Conservation (phyloP, 2,329 filamentous ascomycete species). For the Podosphaera xanthii region DNA sequence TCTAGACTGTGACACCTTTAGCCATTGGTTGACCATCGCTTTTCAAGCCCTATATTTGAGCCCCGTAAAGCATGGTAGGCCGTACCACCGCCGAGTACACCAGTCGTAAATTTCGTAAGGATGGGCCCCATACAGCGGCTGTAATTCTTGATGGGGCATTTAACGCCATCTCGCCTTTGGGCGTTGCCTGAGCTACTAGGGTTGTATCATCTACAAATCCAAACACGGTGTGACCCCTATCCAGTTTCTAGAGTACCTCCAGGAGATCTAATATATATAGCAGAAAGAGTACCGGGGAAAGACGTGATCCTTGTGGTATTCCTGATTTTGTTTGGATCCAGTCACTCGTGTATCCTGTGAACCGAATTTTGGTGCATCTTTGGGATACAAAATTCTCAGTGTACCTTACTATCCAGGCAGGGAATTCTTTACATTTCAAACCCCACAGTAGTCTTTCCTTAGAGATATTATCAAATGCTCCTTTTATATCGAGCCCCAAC, state of each 20-base stretch:
- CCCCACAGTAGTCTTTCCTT: neutral
- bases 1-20: no score
- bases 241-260: neutral
- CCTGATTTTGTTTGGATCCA: neutral
- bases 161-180: no score
- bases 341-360: no score
- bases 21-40: no score
- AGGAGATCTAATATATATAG: neutral
- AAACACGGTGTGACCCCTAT: neutral
- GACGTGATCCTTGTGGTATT: neutral
- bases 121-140: no score
- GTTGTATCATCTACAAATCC: neutral
- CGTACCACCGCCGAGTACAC: no score
- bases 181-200: neutral
- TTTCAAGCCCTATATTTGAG: no score
- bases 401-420: neutral
- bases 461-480: neutral
- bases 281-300: neutral
- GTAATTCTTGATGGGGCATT: no score
- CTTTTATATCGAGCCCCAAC: neutral
- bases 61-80: no score
- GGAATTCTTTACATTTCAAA: neutral
- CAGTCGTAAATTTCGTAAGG: no score
- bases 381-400: neutral
- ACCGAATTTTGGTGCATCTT: neutral